Conservation (phyloP, 768 basidiomycete species). For the Russula olivacea region DNA sequence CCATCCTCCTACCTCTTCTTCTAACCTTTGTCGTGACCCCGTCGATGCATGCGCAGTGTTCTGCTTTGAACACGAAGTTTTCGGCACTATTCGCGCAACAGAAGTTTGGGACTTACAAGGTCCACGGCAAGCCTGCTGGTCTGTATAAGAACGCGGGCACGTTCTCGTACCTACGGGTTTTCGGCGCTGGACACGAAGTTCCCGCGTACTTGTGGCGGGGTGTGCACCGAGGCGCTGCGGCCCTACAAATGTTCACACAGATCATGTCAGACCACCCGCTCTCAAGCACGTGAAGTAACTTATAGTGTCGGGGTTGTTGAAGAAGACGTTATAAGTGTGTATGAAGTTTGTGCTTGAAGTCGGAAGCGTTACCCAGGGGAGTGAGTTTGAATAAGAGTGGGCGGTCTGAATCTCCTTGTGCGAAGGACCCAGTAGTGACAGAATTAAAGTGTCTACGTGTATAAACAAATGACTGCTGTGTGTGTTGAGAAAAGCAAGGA, state of each 20-base stretch:
- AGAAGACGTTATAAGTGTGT: neutral
- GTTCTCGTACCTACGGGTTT: constrained; percentile 50
- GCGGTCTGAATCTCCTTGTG: too few relatives aligned
- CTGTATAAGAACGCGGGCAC: constrained; percentile 55
- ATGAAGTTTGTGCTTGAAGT: neutral
- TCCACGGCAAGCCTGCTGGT: constrained; percentile 45
- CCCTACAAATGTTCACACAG: constrained; percentile 34
- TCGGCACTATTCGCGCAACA: constrained; percentile 39
- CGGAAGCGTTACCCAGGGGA: neutral
- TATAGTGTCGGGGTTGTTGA: neutral
- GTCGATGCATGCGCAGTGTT: constrained; percentile 33
- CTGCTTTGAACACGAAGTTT: constrained; percentile 44
- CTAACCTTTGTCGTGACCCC: neutral
- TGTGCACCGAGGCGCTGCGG: constrained; percentile 29
- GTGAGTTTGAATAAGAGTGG: neutral
- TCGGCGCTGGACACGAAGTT: constrained; percentile 38
- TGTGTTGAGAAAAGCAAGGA: too few relatives aligned
- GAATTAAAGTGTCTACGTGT: neutral
- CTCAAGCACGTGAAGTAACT: constrained; percentile 27
- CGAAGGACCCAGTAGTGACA: neutral
- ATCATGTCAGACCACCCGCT: constrained; percentile 31
- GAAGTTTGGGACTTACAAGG: constrained; percentile 43
- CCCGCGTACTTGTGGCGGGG: constrained; percentile 31
- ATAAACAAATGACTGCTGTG: neutral
- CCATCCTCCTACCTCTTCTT: neutral